These are phyloP conservation scores for Metschnikowia noctiluminum DNA, from an alignment of 805 yeast genomes.

Conservation along the genomic window DNA sequence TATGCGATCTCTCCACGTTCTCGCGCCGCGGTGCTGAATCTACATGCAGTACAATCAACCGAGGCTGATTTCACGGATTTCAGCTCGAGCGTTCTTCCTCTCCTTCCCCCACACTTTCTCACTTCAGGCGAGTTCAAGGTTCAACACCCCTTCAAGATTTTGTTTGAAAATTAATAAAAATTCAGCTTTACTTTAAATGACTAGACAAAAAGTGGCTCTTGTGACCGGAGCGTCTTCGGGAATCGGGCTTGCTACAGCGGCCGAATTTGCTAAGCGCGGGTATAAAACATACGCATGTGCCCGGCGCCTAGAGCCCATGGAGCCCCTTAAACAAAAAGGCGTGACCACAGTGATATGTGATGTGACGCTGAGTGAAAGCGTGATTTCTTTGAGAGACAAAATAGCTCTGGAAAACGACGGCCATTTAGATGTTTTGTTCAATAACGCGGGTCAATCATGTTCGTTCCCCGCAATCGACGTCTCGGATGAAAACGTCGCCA, in stretches of 20 bases:
- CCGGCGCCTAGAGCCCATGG: constrained; percentile 61
- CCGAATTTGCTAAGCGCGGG: constrained; percentile 47
- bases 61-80: too few species aligned
- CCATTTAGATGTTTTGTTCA: constrained; percentile 57
- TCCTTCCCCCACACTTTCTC: not conserved
- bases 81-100: too few species aligned
- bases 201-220: constrained; percentile 43
- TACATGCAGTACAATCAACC: too few species aligned
- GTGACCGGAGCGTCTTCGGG: constrained; percentile 63
- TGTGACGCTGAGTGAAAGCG: constrained; percentile 51
- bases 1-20: too few species aligned
- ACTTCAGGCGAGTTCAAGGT: not conserved
- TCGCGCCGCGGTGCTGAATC: too few species aligned
- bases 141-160: not conserved
- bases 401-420: constrained; percentile 44
- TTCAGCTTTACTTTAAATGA: not conserved
- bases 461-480: constrained; percentile 69
- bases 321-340: constrained; percentile 44
- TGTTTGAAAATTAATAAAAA: too few species aligned
- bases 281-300: constrained; percentile 72
- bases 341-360: constrained; percentile 52
- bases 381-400: constrained; percentile 39
- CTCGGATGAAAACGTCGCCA: constrained; percentile 47
- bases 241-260: constrained; percentile 49
- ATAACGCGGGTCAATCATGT: constrained; percentile 78